phyloP scores from a whole-genome alignment of 108 stramenopile genomes.

The Pelagomonas calceolata region DNA sequence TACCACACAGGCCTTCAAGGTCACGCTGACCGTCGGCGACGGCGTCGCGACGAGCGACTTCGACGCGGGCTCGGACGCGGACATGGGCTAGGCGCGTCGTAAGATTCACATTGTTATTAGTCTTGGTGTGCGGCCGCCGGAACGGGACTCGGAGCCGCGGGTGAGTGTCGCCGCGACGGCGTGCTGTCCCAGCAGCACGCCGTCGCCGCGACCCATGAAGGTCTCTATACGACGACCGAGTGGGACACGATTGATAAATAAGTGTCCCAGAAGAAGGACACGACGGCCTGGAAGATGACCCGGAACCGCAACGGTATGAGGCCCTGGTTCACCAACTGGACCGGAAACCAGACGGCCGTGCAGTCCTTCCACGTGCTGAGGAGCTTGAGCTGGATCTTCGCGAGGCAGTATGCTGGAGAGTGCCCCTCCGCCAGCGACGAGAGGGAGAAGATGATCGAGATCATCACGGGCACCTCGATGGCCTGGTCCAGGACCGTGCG shows the following conservation, averaged over 20 bases:
- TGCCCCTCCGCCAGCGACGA: neutral
- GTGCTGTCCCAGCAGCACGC: too few species aligned
- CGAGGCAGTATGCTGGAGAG: neutral
- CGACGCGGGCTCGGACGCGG: too few species aligned
- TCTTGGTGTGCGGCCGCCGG: too few species aligned
- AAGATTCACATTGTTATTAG: too few species aligned
- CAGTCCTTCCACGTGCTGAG: neutral
- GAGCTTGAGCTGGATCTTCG: neutral
- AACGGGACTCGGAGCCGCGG: too few species aligned
- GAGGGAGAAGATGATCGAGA: neutral
- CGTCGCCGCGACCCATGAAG: too few species aligned
- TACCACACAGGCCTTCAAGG: too few species aligned
- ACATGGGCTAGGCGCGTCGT: too few species aligned
- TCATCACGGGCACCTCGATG: neutral
- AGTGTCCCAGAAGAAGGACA: constrained; percentile 74
- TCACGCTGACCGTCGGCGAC: too few species aligned
- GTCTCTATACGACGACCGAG: too few species aligned
- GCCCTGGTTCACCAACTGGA: constrained; percentile 57
- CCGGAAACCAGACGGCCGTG: constrained; percentile 60
- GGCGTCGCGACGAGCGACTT: too few species aligned
- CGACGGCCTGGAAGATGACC: constrained; percentile 62
- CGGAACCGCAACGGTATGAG: constrained; percentile 57
- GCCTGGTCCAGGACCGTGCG: neutral
- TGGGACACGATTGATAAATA: constrained; percentile 33
- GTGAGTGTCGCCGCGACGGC: too few species aligned